phyloP scores from a whole-genome alignment of 2,329 filamentous ascomycete species.

The Alternaria panax region DNA sequence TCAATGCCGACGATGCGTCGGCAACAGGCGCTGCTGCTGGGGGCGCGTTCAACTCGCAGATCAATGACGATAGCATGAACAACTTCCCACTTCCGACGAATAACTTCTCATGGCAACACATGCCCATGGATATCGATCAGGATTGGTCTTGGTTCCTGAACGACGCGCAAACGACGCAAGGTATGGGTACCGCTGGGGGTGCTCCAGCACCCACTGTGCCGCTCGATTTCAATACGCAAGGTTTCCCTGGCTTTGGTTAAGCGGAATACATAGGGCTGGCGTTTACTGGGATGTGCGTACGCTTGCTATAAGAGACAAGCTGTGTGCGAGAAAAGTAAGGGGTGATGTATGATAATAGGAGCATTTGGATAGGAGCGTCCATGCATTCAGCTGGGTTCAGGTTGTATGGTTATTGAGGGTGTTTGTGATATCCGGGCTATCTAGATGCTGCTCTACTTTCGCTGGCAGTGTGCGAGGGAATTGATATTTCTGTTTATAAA shows the following conservation, averaged over 20 bases:
- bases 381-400: not conserved
- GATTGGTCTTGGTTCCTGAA: constrained; percentile 53
- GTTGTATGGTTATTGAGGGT: not conserved
- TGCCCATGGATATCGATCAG: constrained; percentile 53
- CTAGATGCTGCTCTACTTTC: constrained; percentile 22
- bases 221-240: constrained; percentile 32
- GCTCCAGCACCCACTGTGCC: not conserved
- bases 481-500: constrained; percentile 2
- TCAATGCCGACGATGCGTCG: constrained; percentile 25
- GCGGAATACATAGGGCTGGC: not conserved
- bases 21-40: not conserved
- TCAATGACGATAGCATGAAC: constrained; percentile 43
- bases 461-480: constrained; percentile 17
- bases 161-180: constrained; percentile 30
- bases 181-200: constrained; percentile 1
- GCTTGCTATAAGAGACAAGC: not conserved
- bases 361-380: not conserved
- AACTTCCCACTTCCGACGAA: constrained; percentile 46
- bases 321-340: not conserved
- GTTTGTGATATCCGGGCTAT: constrained; percentile 11
- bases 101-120: constrained; percentile 50
- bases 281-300: not conserved
- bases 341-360: constrained; percentile 6
- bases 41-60: constrained; percentile 22
- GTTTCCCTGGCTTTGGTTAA: constrained; percentile 39